These are phyloP conservation scores for Periglandula ipomoeae DNA, from an alignment of 2,329 filamentous ascomycete genomes.

Conservation along the genomic window DNA sequence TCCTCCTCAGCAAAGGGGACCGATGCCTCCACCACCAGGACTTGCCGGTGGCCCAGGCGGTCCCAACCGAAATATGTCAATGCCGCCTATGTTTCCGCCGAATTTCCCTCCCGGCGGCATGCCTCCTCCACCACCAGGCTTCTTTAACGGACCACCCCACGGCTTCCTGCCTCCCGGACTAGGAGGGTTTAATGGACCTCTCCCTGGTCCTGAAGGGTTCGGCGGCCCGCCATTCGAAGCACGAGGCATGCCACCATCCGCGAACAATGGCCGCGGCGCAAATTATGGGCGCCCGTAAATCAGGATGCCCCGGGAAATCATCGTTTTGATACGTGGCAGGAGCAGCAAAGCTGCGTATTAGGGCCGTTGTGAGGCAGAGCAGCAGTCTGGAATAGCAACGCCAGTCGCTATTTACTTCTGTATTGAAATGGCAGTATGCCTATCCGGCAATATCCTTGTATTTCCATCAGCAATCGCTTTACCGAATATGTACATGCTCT, in stretches of 20 bases:
- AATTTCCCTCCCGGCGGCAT: constrained; percentile 45
- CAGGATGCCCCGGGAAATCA: no score
- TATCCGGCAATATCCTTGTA: no score
- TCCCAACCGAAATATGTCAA: constrained; percentile 32
- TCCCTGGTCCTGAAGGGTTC: constrained; percentile 36
- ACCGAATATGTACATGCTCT: no score
- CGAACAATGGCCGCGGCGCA: constrained; percentile 29
- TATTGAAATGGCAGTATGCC: no score
- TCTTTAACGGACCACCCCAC: constrained; percentile 41
- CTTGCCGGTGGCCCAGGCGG: constrained; percentile 28
- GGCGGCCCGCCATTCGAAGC: constrained; percentile 42
- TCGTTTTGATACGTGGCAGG: no score
- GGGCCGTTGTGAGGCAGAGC: no score
- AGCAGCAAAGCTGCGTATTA: no score
- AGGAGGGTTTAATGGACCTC: constrained; percentile 45
- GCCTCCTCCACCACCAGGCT: constrained; percentile 47
- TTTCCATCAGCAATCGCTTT: no score
- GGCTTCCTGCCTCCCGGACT: constrained; percentile 48
- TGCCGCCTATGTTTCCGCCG: constrained; percentile 53
- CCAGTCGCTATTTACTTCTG: no score
- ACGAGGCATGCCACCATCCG: constrained; percentile 41
- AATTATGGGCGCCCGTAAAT: constrained; percentile 23
- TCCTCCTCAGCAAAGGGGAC: constrained; percentile 32
- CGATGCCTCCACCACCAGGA: constrained; percentile 54
- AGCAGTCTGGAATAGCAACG: no score